These are phyloP conservation scores for Cymodocea nodosa DNA, from an alignment of 116 monocot genomes.

Conservation along the genomic window DNA sequence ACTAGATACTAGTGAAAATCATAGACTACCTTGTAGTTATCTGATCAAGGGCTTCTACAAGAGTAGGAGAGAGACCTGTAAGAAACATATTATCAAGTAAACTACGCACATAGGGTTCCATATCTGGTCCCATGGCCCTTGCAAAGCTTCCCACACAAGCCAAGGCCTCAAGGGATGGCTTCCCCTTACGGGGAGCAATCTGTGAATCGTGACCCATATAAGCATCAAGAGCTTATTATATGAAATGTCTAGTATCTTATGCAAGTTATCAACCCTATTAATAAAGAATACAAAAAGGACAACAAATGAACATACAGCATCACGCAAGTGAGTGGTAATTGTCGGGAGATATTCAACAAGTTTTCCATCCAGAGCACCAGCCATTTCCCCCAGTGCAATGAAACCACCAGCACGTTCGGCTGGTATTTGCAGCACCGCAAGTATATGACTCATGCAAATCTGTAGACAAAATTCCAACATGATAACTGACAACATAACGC, in stretches of 20 bases:
- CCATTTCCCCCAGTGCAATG: conserved; percentile 96
- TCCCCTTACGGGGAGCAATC: conserved; percentile 96
- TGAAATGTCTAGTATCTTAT: neutral
- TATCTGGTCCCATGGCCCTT: conserved; percentile 71
- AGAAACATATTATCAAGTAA: conserved; percentile 82
- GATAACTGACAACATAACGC: neutral
- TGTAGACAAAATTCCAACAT: conserved; percentile 13
- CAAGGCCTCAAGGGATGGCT: conserved; percentile 80
- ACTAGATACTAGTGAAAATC: neutral
- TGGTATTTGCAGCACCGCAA: conserved; percentile 74
- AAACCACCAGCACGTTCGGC: conserved; percentile 93
- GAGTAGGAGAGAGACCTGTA: conserved; percentile 59
- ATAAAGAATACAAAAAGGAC: neutral
- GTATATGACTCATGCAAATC: conserved; percentile 97
- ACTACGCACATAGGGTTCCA: conserved; percentile 85
- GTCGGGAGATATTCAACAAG: conserved; percentile 73
- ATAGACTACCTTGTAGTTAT: conserved; percentile 55
- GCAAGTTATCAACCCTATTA: neutral
- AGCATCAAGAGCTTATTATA: neutral
- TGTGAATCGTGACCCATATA: conserved; percentile 11
- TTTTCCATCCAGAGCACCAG: conserved; percentile 90
- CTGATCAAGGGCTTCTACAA: conserved; percentile 67
- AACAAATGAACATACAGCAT: conserved; percentile 55
- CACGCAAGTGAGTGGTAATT: conserved; percentile 63
- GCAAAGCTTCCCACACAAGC: conserved; percentile 91